These are phyloP conservation scores for Dendrostoma leiphaemia DNA, from an alignment of 2,329 filamentous ascomycete genomes.

Conservation along the genomic window DNA sequence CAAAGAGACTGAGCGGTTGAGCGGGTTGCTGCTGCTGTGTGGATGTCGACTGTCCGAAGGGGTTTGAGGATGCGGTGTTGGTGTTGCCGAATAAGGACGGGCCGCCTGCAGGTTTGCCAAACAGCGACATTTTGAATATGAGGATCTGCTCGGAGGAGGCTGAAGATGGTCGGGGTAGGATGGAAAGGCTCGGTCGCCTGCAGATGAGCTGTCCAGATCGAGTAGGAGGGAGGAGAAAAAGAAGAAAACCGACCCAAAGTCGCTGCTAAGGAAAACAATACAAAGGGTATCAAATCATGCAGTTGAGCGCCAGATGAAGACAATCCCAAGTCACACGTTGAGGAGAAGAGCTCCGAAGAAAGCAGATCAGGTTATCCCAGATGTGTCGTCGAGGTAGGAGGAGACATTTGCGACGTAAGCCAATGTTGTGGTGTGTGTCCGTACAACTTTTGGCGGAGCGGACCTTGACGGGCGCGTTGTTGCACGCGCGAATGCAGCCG, in stretches of 20 bases:
- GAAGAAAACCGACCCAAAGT: not conserved
- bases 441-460: not conserved
- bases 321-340: not conserved
- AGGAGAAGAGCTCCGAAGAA: not conserved
- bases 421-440: no score
- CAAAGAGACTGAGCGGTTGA: slow-evolving; percentile 36
- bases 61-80: slow-evolving; percentile 10
- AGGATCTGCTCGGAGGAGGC: not conserved
- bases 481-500: not conserved
- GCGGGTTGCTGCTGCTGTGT: slow-evolving; percentile 28
- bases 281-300: slow-evolving; percentile 19
- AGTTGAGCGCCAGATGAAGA: not conserved
- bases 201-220: not conserved
- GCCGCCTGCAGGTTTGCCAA: slow-evolving; percentile 21
- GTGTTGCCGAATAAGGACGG: slow-evolving; percentile 25
- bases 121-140: slow-evolving; percentile 11
- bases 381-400: no score
- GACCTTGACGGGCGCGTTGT: not conserved
- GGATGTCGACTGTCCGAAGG: slow-evolving; percentile 25
- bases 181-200: not conserved
- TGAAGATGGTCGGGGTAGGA: not conserved
- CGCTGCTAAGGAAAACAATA: not conserved
- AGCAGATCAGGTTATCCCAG: not conserved
- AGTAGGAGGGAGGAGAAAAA: not conserved
- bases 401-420: no score